These are phyloP conservation scores for Bjerkandera adusta DNA, from an alignment of 1,284 basidiomycete species.

Conservation along the genomic window DNA sequence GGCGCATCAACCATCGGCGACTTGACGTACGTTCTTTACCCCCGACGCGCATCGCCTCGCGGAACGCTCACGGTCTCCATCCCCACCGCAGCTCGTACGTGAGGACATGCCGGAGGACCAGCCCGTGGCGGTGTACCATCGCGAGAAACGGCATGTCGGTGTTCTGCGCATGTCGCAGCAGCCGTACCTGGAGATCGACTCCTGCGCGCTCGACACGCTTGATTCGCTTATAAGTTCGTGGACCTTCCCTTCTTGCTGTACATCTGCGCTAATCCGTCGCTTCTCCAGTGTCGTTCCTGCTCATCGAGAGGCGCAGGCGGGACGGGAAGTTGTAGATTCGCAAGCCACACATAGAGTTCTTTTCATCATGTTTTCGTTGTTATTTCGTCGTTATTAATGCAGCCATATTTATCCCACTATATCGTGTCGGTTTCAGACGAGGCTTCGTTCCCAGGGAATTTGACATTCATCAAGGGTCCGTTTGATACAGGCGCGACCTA, in stretches of 20 bases:
- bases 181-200: conserved; percentile 38
- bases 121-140: conserved; percentile 36
- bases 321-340: too few species aligned
- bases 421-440: too few species aligned
- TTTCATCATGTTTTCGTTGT: too few species aligned
- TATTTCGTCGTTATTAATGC: too few species aligned
- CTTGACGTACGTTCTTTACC: conserved; percentile 28
- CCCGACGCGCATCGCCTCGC: background rate
- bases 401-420: too few species aligned
- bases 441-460: too few species aligned
- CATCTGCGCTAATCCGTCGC: background rate
- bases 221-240: conserved; percentile 37
- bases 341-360: too few species aligned
- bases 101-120: conserved; percentile 28
- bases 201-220: conserved; percentile 32
- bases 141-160: conserved; percentile 34
- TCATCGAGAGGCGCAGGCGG: conserved; percentile 28
- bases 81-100: conserved; percentile 25
- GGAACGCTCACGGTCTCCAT: background rate
- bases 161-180: conserved; percentile 36
- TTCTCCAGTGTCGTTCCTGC: conserved; percentile 29
- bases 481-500: too few species aligned
- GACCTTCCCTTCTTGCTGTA: background rate
- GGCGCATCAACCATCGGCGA: conserved; percentile 26
- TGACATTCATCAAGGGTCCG: too few species aligned